Conservation (phyloP, 768 basidiomycete species). For the Lactarius evosmus region DNA sequence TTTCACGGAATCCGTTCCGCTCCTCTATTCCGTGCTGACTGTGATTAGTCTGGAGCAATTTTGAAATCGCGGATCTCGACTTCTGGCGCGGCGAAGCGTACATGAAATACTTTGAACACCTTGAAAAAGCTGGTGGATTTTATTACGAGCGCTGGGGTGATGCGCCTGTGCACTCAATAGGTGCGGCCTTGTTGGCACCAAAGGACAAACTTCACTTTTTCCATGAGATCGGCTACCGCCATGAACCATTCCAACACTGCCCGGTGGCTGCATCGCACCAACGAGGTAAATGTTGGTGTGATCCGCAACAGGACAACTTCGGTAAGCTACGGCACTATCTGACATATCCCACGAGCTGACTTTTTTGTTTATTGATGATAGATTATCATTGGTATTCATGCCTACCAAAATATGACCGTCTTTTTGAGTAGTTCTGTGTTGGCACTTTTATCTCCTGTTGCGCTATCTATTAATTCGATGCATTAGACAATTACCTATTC, state of each 20-base stretch:
- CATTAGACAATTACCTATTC: conserved; percentile 10
- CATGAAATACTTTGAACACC: conserved; percentile 53
- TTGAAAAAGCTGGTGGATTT: conserved; percentile 55
- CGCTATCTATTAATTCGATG: conserved; percentile 20
- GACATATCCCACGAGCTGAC: conserved; percentile 1
- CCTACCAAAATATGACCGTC: conserved; percentile 37
- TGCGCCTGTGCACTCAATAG: conserved; percentile 79
- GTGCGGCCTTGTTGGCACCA: conserved; percentile 81
- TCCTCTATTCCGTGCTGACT: neutral
- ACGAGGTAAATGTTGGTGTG: conserved; percentile 83
- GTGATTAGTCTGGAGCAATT: conserved; percentile 59
- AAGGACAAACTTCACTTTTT: conserved; percentile 95
- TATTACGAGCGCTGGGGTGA: conserved; percentile 89
- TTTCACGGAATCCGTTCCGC: conserved; percentile 8
- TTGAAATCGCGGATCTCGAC: conserved; percentile 58
- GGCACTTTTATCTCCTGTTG: conserved; percentile 1
- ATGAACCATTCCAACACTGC: conserved; percentile 94
- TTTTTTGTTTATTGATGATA: conserved; percentile 33
- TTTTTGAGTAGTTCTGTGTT: conserved; percentile 22
- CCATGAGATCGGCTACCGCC: conserved; percentile 88
- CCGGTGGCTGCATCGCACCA: conserved; percentile 71
- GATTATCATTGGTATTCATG: conserved; percentile 90
- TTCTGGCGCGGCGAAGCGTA: conserved; percentile 59
- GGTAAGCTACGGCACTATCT: conserved; percentile 43
- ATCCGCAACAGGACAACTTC: conserved; percentile 63